Conservation (phyloP, 306 rosid species). For the Biancaea sappan region DNA sequence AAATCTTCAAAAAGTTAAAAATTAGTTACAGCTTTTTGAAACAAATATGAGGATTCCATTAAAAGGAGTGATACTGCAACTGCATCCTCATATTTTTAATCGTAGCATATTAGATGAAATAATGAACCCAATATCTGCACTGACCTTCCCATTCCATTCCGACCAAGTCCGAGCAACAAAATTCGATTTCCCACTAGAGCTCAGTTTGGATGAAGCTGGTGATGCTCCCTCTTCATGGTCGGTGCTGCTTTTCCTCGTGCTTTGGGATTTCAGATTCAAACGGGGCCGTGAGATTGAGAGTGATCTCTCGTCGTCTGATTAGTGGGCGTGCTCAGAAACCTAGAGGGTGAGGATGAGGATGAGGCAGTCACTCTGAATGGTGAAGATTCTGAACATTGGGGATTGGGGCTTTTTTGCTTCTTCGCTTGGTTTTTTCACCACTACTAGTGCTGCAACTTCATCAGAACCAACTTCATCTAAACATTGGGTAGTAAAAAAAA, state of each 20-base stretch:
- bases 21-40: too few species aligned
- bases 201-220: constrained; percentile 29
- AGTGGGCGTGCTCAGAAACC: constrained; percentile 15
- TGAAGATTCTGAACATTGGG: constrained; percentile 45
- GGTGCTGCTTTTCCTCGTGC: not conserved
- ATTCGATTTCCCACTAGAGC: constrained; percentile 49
- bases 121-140: too few species aligned
- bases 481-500: too few species aligned
- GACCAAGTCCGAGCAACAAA: too few species aligned
- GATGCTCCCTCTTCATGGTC: constrained; percentile 76
- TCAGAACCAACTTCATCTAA: too few species aligned
- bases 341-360: not conserved
- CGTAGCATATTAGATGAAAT: too few species aligned
- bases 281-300: not conserved
- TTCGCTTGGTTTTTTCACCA: constrained; percentile 22
- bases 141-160: too few species aligned
- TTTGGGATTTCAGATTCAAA: not conserved
- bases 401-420: not conserved
- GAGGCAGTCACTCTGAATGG: constrained; percentile 15
- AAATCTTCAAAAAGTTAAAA: too few species aligned
- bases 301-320: not conserved
- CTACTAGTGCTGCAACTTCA: constrained; percentile 29
- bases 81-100: too few species aligned
- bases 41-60: too few species aligned
- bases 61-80: too few species aligned